These are phyloP conservation scores for Fusarium illudens DNA, from an alignment of 2,329 filamentous ascomycete species.

Conservation along the genomic window DNA sequence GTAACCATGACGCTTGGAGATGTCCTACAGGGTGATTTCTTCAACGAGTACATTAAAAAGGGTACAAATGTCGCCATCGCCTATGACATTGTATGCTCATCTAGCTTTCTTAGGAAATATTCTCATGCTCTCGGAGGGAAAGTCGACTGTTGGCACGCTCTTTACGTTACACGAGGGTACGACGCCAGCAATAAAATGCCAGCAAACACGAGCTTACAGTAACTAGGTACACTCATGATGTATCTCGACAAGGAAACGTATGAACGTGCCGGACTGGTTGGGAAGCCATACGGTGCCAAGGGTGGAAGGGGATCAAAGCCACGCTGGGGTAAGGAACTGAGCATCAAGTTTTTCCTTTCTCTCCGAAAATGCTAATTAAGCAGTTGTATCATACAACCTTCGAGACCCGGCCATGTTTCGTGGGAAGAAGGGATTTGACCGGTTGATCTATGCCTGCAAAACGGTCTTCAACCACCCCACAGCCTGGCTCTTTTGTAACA, in stretches of 20 bases:
- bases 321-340: constrained; percentile 70
- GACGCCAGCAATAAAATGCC: neutral
- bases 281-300: constrained; percentile 70
- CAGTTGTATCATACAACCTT: constrained; percentile 82
- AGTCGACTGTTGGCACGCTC: constrained; percentile 72
- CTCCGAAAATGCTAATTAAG: constrained; percentile 37
- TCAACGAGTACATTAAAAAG: constrained; percentile 83
- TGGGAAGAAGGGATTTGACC: constrained; percentile 84
- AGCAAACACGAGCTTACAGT: constrained; percentile 1
- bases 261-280: constrained; percentile 82
- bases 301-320: constrained; percentile 68
- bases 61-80: constrained; percentile 55
- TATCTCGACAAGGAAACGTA: constrained; percentile 84
- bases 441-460: constrained; percentile 79
- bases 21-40: constrained; percentile 78
- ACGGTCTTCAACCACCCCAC: constrained; percentile 74
- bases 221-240: constrained; percentile 72
- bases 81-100: neutral
- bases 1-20: constrained; percentile 78
- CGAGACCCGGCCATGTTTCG: constrained; percentile 78
- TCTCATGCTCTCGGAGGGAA: constrained; percentile 84
- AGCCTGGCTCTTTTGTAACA: constrained; percentile 82
- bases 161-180: constrained; percentile 76
- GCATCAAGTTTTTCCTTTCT: neutral
- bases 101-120: constrained; percentile 68